Conservation (phyloP, 2,329 filamentous ascomycete species). For the Neospermospora avenae region DNA sequence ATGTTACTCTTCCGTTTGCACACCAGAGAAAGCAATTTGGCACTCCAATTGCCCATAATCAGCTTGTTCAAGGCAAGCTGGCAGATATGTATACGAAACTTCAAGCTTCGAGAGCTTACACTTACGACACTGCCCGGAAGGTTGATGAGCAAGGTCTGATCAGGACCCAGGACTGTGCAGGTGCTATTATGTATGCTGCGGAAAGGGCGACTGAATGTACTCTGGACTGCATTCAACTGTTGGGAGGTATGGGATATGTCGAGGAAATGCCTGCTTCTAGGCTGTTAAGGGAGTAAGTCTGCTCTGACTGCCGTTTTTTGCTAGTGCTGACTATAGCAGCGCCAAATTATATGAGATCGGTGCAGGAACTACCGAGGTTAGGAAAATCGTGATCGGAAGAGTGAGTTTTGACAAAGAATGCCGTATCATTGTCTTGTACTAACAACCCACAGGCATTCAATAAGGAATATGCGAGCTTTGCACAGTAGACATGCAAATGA, state of each 20-base stretch:
- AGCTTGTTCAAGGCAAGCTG: conserved; percentile 87
- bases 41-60: conserved; percentile 82
- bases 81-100: conserved; percentile 98
- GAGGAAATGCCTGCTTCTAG: conserved; percentile 92
- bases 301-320: background rate
- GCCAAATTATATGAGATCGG: conserved; percentile 91
- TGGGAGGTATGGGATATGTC: conserved; percentile 94
- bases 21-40: conserved; percentile 90
- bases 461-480: conserved; percentile 32
- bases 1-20: conserved; percentile 82
- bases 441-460: conserved; percentile 29
- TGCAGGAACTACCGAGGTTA: conserved; percentile 90
- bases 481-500: conserved; percentile 4
- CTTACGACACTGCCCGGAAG: conserved; percentile 73
- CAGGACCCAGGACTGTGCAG: conserved; percentile 88
- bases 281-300: conserved; percentile 60
- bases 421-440: conserved; percentile 7
- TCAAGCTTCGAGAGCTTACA: conserved; percentile 80
- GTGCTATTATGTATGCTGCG: conserved; percentile 88
- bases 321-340: conserved; percentile 41
- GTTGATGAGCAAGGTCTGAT: conserved; percentile 75
- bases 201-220: conserved; percentile 85
- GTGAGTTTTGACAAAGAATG: conserved; percentile 20
- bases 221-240: conserved; percentile 83
- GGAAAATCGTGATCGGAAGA: conserved; percentile 85